phyloP scores from a whole-genome alignment of 805 yeast genomes.

The Teunomyces cretensis region DNA sequence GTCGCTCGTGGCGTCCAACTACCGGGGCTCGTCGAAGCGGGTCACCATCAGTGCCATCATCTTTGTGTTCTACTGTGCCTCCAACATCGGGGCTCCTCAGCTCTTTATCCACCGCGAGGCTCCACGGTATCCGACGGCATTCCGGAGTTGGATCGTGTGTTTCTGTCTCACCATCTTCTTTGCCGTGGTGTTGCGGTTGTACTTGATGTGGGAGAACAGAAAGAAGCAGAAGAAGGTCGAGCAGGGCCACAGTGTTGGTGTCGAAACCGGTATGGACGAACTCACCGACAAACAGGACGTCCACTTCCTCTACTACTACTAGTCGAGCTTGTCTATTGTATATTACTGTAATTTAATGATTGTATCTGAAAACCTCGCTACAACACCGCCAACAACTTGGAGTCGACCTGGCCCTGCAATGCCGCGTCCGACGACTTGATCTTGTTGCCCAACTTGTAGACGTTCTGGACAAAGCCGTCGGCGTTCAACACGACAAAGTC shows the following conservation, averaged over 20 bases:
- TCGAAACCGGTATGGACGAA: too few species aligned
- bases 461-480: conserved; percentile 44
- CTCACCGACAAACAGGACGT: conserved; percentile 3
- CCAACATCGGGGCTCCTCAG: conserved; percentile 13
- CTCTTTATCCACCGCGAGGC: conserved; percentile 8
- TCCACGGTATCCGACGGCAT: conserved; percentile 8
- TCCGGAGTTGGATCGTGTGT: conserved; percentile 7
- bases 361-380: too few species aligned
- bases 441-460: conserved; percentile 51
- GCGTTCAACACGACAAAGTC: conserved; percentile 50
- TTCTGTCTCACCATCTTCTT: conserved; percentile 10
- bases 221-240: too few species aligned
- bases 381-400: conserved; percentile 9
- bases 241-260: neutral
- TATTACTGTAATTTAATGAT: neutral
- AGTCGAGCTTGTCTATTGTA: too few species aligned
- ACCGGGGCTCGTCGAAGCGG: conserved; percentile 8
- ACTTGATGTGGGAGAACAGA: conserved; percentile 7
- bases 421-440: conserved; percentile 11
- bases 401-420: neutral
- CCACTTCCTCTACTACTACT: neutral
- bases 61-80: conserved; percentile 11
- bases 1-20: conserved; percentile 9
- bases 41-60: conserved; percentile 7
- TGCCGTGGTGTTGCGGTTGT: conserved; percentile 5